These are phyloP conservation scores for Ogataea philodendri DNA, from an alignment of 805 yeast genomes.

Conservation along the genomic window DNA sequence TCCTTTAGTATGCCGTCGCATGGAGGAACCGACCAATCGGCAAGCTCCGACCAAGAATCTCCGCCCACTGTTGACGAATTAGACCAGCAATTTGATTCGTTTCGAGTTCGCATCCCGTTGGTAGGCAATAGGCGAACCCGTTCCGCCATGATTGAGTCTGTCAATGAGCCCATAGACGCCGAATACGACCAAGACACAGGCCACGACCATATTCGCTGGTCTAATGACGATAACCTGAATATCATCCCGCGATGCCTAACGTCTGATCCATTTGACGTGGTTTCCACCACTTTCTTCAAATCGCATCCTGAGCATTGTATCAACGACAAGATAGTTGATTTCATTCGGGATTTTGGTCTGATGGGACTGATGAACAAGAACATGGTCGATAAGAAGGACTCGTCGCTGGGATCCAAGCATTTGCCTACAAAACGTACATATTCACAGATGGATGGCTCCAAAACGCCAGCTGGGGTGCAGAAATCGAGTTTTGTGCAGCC, in stretches of 20 bases:
- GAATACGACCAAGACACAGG: slow-evolving; percentile 1
- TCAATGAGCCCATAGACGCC: too few species aligned
- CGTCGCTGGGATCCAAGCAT: slow-evolving; percentile 1
- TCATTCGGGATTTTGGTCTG: slow-evolving; percentile 27
- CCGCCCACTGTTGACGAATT: slow-evolving; percentile 11
- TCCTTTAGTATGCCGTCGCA: slow-evolving; percentile 8
- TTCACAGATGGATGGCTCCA: slow-evolving; percentile 15
- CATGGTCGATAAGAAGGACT: slow-evolving; percentile 21
- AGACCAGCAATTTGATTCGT: slow-evolving; percentile 21
- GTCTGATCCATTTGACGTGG: slow-evolving; percentile 13
- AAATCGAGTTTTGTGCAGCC: slow-evolving; percentile 28
- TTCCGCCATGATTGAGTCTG: slow-evolving; percentile 10
- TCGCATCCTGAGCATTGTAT: slow-evolving; percentile 28
- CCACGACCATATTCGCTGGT: slow-evolving; percentile 29
- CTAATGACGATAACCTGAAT: slow-evolving; percentile 22
- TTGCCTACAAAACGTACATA: slow-evolving; percentile 19
- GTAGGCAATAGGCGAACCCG: slow-evolving; percentile 12
- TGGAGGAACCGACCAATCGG: slow-evolving; percentile 7
- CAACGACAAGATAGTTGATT: slow-evolving; percentile 14
- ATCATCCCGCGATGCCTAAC: slow-evolving; percentile 27
- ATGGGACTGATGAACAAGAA: slow-evolving; percentile 29
- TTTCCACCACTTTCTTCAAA: slow-evolving; percentile 28
- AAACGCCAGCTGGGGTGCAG: slow-evolving; percentile 1
- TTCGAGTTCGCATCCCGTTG: slow-evolving; percentile 21
- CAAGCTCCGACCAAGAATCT: slow-evolving; percentile 1